phyloP scores from a whole-genome alignment of 495 filamentous ascomycete genomes.

The Monascus purpureus region DNA sequence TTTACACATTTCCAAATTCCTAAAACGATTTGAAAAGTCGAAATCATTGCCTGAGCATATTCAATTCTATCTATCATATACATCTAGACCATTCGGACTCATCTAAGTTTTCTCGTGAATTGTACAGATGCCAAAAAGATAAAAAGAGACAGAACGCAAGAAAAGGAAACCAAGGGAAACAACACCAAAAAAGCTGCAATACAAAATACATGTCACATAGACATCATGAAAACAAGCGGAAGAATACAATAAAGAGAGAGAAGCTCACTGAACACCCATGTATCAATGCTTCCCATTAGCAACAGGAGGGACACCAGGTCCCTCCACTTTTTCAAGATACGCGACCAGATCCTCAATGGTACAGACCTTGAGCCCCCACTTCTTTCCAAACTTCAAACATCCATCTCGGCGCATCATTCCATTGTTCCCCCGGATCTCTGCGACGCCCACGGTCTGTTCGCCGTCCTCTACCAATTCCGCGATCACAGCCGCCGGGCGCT shows the following conservation, averaged over 20 bases:
- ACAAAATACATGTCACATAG: conserved; percentile 6
- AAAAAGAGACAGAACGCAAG: too few relatives aligned
- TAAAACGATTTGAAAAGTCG: too few relatives aligned
- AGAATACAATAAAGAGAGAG: too few relatives aligned
- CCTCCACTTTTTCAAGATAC: conserved; percentile 51
- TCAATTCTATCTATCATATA: too few relatives aligned
- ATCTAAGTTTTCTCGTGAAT: too few relatives aligned
- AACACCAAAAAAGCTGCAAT: conserved; percentile 8
- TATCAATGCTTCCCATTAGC: conserved; percentile 22
- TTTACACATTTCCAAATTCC: too few relatives aligned
- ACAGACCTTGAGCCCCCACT: conserved; percentile 83
- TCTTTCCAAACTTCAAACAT: conserved; percentile 75
- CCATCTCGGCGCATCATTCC: conserved; percentile 90
- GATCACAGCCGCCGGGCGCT: conserved; percentile 64
- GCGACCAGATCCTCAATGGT: conserved; percentile 83
- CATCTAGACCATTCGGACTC: too few relatives aligned
- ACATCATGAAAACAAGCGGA: conserved; percentile 1
- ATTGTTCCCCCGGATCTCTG: conserved; percentile 42
- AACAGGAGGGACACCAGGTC: conserved; percentile 4
- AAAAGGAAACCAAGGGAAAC: too few relatives aligned
- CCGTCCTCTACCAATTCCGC: conserved; percentile 78
- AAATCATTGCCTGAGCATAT: too few relatives aligned
- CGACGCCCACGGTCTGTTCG: conserved; percentile 42
- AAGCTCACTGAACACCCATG: background rate
- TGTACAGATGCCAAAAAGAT: too few relatives aligned